Base-by-base conservation (phyloP, 371 early-diverging fungal species). In the Mortierella sp. region DNA sequence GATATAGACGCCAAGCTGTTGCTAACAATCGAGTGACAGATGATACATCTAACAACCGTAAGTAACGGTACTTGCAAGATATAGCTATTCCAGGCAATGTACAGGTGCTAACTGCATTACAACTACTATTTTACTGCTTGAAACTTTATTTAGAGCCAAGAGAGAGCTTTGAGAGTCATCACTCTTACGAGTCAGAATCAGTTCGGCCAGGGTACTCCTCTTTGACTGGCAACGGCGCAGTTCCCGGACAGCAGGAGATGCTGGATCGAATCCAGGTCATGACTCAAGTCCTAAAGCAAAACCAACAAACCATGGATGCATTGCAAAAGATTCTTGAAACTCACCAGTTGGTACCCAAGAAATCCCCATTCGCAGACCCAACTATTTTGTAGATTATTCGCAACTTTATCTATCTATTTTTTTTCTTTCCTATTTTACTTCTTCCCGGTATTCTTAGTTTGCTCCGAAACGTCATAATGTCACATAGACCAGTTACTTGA, bases 301-400 rank as follows among this genome's bases (percentile, higher is more conserved):
- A 90, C 58, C 89, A 89, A 60, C 84, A 84, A 68, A 86, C 87
- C 16, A 88, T 90, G 54, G 85, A 89, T 37, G 80, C 83, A 51
- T 85, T 90, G 20, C 73, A 88, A 32, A 70, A 70, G 59, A 73
- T 84, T 10, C 83, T 90, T 20, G 88, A 88, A 65, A 83, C 83
- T 40, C 86, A 88, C 37, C 62, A 80, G 1, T 59, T 80, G 5
- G 81, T 80, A 6, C 81, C 81, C 0, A 80, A 80, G 54, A 80
- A 75, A 26, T 80, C 81, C 0, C 76, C 75, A 0, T 80, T 80
- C 43, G 75, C 72, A 11, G 81, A 80, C 47, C 26, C 69, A 32
- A 57, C 72, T 39, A 51, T 67, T 24, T 32, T 79, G 65, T 80
- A 68, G 66, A 35, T 63, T 55, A 49, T n/a, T 54, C 43, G 8